phyloP scores from a whole-genome alignment of 345 rosid genomes.

The Bruguiera parviflora region DNA sequence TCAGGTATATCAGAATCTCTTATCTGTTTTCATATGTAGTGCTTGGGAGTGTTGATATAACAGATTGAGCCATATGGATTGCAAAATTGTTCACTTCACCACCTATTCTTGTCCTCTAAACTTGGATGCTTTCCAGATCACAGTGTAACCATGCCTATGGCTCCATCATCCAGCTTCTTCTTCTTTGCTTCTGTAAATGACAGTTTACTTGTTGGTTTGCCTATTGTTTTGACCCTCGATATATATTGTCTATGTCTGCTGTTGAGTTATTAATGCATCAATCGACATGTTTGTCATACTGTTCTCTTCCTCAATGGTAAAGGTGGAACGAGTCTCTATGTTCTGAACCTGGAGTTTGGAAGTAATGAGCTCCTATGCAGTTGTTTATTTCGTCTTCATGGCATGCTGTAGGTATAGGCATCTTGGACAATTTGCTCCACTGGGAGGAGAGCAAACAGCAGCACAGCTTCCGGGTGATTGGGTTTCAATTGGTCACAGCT shows the following conservation, averaged over 20 bases:
- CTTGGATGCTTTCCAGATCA: too few species aligned
- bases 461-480: slow-evolving; percentile 97
- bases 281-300: too few species aligned
- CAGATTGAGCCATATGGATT: not conserved
- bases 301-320: not conserved
- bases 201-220: too few species aligned
- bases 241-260: too few species aligned
- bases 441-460: slow-evolving; percentile 98
- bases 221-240: too few species aligned
- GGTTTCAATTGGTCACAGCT: slow-evolving; percentile 88
- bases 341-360: not conserved
- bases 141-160: too few species aligned
- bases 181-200: too few species aligned
- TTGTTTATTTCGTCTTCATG: too few species aligned
- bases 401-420: slow-evolving; percentile 69
- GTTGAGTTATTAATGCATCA: too few species aligned
- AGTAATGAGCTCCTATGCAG: not conserved
- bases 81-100: not conserved
- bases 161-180: too few species aligned
- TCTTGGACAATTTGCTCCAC: slow-evolving; percentile 90
- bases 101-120: too few species aligned
- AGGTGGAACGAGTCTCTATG: not conserved
- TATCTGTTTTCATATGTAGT: not conserved
- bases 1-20: slow-evolving; percentile 48
- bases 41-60: not conserved